Evolutionary conservation across 139 green algal species (phyloP).

Genomic region (Yamagishiella unicocca): DNA sequence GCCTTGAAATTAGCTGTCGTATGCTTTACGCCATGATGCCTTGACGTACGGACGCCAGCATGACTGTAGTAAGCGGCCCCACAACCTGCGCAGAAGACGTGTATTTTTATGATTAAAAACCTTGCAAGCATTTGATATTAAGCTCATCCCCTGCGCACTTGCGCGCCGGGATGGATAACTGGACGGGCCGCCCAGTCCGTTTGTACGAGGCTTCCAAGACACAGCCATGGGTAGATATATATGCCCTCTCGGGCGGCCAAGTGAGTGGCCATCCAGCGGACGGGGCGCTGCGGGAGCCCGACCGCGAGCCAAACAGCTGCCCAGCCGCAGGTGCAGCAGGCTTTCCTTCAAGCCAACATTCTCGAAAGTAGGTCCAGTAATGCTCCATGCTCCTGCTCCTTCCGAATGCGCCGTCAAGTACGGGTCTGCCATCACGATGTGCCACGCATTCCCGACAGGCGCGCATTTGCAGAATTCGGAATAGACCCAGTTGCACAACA

Average conservation of each 20-base stretch:
- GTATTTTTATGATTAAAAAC: no score
- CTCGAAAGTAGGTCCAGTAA: slow-evolving; percentile 21
- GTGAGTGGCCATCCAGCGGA: background rate
- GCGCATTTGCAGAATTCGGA: slow-evolving; percentile 25
- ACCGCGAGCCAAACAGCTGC: background rate
- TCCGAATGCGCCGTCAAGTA: background rate
- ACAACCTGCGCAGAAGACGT: no score
- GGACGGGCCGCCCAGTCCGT: background rate
- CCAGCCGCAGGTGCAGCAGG: background rate
- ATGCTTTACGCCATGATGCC: no score
- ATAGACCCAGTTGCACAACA: background rate
- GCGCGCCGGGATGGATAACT: background rate
- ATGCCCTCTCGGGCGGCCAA: background rate
- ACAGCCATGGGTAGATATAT: background rate
- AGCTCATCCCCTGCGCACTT: no score
- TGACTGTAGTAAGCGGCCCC: no score
- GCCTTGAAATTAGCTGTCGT: no score
- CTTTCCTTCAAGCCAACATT: background rate
- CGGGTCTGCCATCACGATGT: no score
- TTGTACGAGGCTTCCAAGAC: background rate
- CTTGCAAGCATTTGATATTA: no score
- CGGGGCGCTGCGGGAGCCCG: background rate
- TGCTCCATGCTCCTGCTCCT: no score
- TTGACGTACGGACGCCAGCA: no score
- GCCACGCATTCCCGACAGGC: background rate